These are phyloP conservation scores for Coemansia sp. DNA, from an alignment of 192 early-diverging fungal species.

Conservation along the genomic window DNA sequence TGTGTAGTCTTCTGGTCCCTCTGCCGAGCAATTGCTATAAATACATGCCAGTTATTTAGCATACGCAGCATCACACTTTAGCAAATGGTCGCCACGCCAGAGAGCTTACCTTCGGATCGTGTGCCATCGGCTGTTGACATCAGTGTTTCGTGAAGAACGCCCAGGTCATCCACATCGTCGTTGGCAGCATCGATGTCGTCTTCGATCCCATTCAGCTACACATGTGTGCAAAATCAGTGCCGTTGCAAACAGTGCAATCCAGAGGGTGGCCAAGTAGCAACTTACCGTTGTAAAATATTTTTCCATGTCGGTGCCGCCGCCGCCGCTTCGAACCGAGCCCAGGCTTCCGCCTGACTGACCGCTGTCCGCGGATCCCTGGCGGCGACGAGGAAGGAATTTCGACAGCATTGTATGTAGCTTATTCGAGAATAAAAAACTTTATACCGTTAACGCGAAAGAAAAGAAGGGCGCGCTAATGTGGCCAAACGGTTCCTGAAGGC, in stretches of 20 bases:
- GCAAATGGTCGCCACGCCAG: no score
- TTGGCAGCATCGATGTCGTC: slow-evolving; percentile 25
- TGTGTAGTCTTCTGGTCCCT: slow-evolving; percentile 40
- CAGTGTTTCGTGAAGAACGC: slow-evolving; percentile 30
- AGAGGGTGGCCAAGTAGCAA: no score
- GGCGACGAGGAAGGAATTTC: slow-evolving; percentile 20
- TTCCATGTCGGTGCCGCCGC: slow-evolving; percentile 32
- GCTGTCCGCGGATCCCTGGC: slow-evolving; percentile 5
- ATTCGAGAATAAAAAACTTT: neutral
- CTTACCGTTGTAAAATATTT: slow-evolving; percentile 39
- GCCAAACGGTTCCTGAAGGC: no score
- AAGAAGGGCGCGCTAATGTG: neutral
- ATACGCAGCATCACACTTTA: no score
- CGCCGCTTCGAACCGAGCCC: slow-evolving; percentile 8
- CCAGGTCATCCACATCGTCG: slow-evolving; percentile 30
- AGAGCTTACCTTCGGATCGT: slow-evolving; percentile 36
- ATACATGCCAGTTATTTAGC: no score
- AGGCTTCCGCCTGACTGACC: slow-evolving; percentile 15
- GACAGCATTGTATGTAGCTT: slow-evolving; percentile 28
- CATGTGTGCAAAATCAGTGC: neutral
- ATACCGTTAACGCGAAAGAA: neutral
- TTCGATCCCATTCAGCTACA: slow-evolving; percentile 40
- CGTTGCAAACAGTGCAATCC: no score
- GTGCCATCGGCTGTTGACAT: slow-evolving; percentile 41
- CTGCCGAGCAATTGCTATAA: slow-evolving; percentile 39